phyloP scores from a whole-genome alignment of 2,329 filamentous ascomycete species.

The Aspergillus costaricaensis region DNA sequence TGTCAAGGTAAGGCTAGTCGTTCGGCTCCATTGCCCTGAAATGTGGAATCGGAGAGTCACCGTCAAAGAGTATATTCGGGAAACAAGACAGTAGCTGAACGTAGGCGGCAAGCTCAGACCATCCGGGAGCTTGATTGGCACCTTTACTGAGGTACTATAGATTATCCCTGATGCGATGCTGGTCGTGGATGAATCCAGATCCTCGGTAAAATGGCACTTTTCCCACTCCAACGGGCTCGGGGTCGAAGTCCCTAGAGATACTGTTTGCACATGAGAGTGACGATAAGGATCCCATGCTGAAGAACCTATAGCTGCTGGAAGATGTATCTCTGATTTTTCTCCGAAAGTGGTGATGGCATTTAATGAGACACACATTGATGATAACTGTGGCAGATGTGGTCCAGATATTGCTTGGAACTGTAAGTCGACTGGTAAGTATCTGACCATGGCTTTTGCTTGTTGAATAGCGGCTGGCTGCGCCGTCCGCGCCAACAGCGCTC shows the following conservation, averaged over 20 bases:
- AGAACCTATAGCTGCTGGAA: conserved; percentile 13
- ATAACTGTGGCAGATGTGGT: conserved; percentile 5
- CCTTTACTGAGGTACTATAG: conserved; percentile 8
- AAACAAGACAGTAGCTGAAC: conserved; percentile 23
- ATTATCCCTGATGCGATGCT: neutral
- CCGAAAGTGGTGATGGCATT: conserved; percentile 19
- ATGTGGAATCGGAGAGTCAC: conserved; percentile 2
- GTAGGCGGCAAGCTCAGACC: conserved; percentile 10
- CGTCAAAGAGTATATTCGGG: conserved; percentile 18
- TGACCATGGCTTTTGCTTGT: neutral
- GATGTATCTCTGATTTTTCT: conserved; percentile 14
- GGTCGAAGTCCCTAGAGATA: neutral
- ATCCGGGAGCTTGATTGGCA: conserved; percentile 4
- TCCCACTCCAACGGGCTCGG: conserved; percentile 1
- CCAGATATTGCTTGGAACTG: conserved; percentile 8
- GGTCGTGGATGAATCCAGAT: too few species aligned
- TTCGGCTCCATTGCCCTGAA: neutral
- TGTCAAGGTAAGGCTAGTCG: neutral
- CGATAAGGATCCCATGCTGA: conserved; percentile 12
- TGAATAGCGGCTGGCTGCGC: neutral
- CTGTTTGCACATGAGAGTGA: neutral
- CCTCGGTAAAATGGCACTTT: neutral
- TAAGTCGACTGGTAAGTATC: conserved; percentile 9
- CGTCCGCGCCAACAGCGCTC: conserved; percentile 7
- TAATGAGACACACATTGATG: conserved; percentile 12